Base-by-base conservation (phyloP, 2,329 filamentous ascomycete genomes). In the Orbilia blumenaviensis region DNA sequence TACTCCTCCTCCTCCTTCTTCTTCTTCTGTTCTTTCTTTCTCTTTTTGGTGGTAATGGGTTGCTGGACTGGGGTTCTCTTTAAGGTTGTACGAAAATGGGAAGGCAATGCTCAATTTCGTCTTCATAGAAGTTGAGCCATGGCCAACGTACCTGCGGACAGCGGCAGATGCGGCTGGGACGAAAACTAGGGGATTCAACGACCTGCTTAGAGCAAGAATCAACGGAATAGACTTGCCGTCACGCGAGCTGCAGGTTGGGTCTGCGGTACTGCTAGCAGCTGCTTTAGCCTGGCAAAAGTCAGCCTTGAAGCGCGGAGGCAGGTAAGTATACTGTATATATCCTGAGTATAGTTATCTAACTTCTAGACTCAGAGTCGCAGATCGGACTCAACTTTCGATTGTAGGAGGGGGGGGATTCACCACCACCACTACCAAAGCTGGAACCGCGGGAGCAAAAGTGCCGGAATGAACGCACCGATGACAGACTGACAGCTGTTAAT, bases 131-230 rank as follows among this genome's bases (percentile, higher is more conserved):
- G 38, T 46, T 62, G 52, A 56, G 52, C 52, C n/a, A n/a, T n/a
- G n/a, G n/a, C n/a, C 32, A 38, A 56, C 48, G 48, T 62, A 75
- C 71, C 48, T 54, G 52, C 66, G 56, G 60, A 56, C 48, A 75
- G 58, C 71, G 63, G 64, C 71, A 68, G 64, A 62, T 63, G 71
- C 63, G 62, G 62, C 69, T 61, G 69, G 61, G 34, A 32, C 54
- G 36, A 48, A 42, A 48, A 56, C 50, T 25, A 68, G 29, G 36
- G 62, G 44, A 52, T n/a, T n/a, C n/a, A 50, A 52, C 60, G 60
- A 34, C 48, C 29, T 54, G 61, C 44, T 69, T 48, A 44, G 42
- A 52, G 54, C 69, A 63, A 58, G 36, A 66, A 25, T 58, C 16
- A 18, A 16, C 14, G 7, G 52, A 12, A 29, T 54, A 7, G 32